Conservation (phyloP, 495 filamentous ascomycete genomes). For the Pseudoneurospora amorphoporcata region DNA sequence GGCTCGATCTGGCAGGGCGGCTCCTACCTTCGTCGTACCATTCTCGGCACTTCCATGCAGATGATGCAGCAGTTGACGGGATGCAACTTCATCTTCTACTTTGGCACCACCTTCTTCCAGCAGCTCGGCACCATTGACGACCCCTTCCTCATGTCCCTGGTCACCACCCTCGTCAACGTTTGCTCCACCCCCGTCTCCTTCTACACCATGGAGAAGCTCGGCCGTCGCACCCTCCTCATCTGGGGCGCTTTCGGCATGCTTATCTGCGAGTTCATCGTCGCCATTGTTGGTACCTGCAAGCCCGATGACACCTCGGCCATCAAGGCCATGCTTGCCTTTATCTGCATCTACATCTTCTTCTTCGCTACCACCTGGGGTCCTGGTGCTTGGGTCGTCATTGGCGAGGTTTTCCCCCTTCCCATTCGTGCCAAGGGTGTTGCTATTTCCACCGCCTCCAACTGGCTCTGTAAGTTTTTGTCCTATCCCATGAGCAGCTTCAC, state of each 20-base stretch:
- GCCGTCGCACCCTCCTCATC: constrained; percentile 68
- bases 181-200: constrained; percentile 69
- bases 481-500: neutral
- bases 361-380: constrained; percentile 76
- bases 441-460: constrained; percentile 74
- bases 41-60: constrained; percentile 62
- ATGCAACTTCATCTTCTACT: constrained; percentile 91
- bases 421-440: constrained; percentile 73
- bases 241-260: constrained; percentile 70
- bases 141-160: constrained; percentile 68
- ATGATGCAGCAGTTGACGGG: constrained; percentile 57
- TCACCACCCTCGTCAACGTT: constrained; percentile 80
- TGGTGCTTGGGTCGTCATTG: constrained; percentile 70
- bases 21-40: constrained; percentile 56
- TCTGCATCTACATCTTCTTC: constrained; percentile 77
- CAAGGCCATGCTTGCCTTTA: constrained; percentile 59
- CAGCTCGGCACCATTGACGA: constrained; percentile 59
- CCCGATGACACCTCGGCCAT: constrained; percentile 45
- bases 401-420: constrained; percentile 75
- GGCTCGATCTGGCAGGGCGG: constrained; percentile 42
- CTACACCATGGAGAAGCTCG: constrained; percentile 67
- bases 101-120: constrained; percentile 68
- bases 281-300: constrained; percentile 52
- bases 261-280: constrained; percentile 74
- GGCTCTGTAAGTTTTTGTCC: constrained; percentile 24